Percentiles rank a stretch among this genome's conserved stretches.
Conservation (phyloP, 2,329 filamentous ascomycete species). For the Aspergillus fijiensis region DNA sequence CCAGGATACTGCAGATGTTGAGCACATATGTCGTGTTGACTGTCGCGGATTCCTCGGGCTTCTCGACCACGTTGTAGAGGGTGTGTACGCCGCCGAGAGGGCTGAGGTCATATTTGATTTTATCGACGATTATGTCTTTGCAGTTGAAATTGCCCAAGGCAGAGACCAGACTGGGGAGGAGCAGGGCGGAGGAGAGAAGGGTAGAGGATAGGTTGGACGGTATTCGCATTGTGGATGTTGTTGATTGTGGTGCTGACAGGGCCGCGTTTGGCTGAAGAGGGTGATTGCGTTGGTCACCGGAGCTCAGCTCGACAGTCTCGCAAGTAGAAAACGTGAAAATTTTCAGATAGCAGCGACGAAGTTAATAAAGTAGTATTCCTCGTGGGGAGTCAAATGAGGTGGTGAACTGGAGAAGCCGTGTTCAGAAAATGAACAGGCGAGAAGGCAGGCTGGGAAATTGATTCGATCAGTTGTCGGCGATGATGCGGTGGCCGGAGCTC, state of each 20-base stretch:
- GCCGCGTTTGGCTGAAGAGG: conserved; percentile 5
- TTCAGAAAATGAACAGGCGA: conserved; percentile 1
- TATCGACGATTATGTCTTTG: conserved; percentile 34
- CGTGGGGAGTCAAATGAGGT: neutral
- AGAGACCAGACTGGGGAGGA: conserved; percentile 29
- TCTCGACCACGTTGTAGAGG: conserved; percentile 31
- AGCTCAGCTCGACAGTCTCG: conserved; percentile 10
- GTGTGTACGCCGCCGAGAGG: conserved; percentile 40
- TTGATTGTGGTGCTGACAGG: neutral
- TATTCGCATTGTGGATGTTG: conserved; percentile 34
- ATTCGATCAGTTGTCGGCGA: conserved; percentile 16
- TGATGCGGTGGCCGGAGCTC: conserved; percentile 18
- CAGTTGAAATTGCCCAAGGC: conserved; percentile 39
- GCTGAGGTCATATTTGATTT: conserved; percentile 42
- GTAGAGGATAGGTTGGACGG: conserved; percentile 24
- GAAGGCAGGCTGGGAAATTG: conserved; percentile 10
- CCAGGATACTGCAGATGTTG: conserved; percentile 36
- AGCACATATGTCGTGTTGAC: conserved; percentile 40
- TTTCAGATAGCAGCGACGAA: neutral
- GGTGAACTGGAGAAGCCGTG: neutral
- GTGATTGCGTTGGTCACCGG: conserved; percentile 10
- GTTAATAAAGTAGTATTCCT: neutral
- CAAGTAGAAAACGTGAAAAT: neutral
- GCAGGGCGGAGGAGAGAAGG: conserved; percentile 25
- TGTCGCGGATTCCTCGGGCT: conserved; percentile 21